Evolutionary conservation across 257 asterid genomes (phyloP).

Genomic region (Lycium ferocissimum): DNA sequence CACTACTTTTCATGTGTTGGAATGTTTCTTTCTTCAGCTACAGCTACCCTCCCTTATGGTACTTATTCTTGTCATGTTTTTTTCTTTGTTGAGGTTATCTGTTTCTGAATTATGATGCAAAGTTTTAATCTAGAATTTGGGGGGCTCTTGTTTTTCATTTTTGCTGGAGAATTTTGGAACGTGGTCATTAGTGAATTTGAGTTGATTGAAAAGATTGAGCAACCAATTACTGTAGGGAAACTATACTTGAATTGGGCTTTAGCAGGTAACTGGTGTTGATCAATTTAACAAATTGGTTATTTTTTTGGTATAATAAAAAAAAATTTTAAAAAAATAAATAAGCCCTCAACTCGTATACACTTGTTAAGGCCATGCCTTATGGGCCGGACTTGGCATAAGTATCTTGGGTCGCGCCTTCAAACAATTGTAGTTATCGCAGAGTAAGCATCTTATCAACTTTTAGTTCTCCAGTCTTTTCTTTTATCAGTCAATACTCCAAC

Average conservation of each 20-base stretch:
- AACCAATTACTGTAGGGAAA: background rate
- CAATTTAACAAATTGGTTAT: background rate
- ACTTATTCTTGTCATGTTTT: slow-evolving; percentile 13
- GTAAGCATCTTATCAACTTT: too few relatives aligned
- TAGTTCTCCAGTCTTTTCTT: too few relatives aligned
- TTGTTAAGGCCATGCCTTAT: too few relatives aligned
- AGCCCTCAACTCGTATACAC: too few relatives aligned
- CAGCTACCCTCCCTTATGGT: slow-evolving; percentile 82
- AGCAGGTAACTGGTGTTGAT: background rate
- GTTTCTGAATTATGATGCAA: background rate
- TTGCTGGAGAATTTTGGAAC: background rate
- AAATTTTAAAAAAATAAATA: too few relatives aligned
- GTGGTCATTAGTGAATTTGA: background rate
- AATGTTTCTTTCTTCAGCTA: slow-evolving; percentile 71
- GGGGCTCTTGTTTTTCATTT: background rate
- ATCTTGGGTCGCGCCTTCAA: too few relatives aligned
- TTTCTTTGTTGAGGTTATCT: background rate
- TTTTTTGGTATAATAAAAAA: background rate
- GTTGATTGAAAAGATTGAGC: background rate
- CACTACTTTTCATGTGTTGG: slow-evolving; percentile 71
- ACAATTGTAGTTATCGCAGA: too few relatives aligned
- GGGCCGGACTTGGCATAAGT: too few relatives aligned
- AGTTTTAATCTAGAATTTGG: background rate
- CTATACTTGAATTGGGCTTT: background rate
- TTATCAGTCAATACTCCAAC: too few relatives aligned